Evolutionary conservation across 768 basidiomycete genomes (phyloP).

Genomic region (Phanerodontia chrysosporium): DNA sequence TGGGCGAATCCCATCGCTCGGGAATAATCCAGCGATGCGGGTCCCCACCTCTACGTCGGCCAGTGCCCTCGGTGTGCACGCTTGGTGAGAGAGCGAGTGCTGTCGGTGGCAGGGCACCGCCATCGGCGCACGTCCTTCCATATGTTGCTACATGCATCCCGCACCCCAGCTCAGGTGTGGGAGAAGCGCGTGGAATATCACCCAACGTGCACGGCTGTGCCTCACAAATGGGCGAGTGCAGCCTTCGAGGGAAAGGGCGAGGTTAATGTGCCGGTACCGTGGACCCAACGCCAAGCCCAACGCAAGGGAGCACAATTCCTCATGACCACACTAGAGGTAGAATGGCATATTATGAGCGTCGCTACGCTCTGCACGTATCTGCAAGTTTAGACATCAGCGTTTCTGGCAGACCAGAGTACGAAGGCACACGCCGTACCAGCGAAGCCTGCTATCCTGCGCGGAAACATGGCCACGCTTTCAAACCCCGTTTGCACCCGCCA

Average conservation of each 20-base stretch:
- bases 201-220: neutral
- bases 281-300: neutral
- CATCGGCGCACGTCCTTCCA: neutral
- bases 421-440: too few relatives aligned
- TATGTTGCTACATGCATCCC: neutral
- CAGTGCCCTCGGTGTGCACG: neutral
- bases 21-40: neutral
- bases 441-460: too few relatives aligned
- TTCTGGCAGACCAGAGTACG: too few relatives aligned
- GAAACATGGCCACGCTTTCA: too few relatives aligned
- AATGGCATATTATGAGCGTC: too few relatives aligned
- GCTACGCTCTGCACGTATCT: too few relatives aligned
- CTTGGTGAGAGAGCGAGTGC: neutral
- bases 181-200: neutral
- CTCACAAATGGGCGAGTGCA: neutral
- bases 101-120: neutral
- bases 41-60: neutral
- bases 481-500: too few relatives aligned
- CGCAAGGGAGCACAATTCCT: neutral
- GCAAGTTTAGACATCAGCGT: too few relatives aligned
- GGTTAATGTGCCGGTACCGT: neutral
- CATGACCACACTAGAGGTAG: too few relatives aligned
- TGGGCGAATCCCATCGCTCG: neutral
- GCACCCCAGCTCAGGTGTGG: neutral
- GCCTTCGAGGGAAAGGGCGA: neutral